A percentile compares a stretch with the other conserved stretches of the same genome.
Evolutionary conservation across 257 asterid genomes (phyloP).

Genomic region (Anisodus tanguticus): DNA sequence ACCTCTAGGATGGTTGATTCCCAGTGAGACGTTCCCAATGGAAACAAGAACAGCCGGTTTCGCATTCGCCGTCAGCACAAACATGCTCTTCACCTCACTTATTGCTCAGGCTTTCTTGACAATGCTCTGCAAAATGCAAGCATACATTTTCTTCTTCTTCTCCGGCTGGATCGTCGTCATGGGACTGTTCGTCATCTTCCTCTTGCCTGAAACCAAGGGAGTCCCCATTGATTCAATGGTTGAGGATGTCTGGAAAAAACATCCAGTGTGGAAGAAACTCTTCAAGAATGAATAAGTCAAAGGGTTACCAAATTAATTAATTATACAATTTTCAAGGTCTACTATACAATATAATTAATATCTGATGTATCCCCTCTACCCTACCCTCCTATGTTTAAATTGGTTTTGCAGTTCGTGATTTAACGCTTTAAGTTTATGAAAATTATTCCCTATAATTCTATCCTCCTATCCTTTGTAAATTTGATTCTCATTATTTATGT

Average conservation of each 20-base stretch:
- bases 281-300: constrained; percentile 28
- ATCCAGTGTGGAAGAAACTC: constrained; percentile 44
- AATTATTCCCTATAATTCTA: not conserved
- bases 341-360: not conserved
- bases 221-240: constrained; percentile 39
- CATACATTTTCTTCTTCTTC: constrained; percentile 51
- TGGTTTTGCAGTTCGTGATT: constrained; percentile 6
- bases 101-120: constrained; percentile 48
- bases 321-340: not conserved
- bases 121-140: constrained; percentile 47
- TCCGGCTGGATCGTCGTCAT: constrained; percentile 42
- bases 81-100: constrained; percentile 47
- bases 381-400: constrained; percentile 6
- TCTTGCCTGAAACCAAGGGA: constrained; percentile 52
- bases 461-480: not conserved
- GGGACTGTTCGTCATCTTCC: constrained; percentile 41
- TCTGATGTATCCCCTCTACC: not conserved
- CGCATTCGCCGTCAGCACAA: constrained; percentile 68
- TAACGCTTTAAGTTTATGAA: not conserved
- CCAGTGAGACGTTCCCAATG: constrained; percentile 71
- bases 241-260: constrained; percentile 45
- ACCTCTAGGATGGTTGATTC: constrained; percentile 75
- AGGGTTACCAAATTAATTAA: not conserved
- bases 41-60: constrained; percentile 76
- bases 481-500: not conserved